Percentiles rank a stretch among this genome's conserved stretches.
These are phyloP conservation scores for Tubosaeta brunneosetosa DNA, from an alignment of 768 basidiomycete genomes.

Conservation along the genomic window DNA sequence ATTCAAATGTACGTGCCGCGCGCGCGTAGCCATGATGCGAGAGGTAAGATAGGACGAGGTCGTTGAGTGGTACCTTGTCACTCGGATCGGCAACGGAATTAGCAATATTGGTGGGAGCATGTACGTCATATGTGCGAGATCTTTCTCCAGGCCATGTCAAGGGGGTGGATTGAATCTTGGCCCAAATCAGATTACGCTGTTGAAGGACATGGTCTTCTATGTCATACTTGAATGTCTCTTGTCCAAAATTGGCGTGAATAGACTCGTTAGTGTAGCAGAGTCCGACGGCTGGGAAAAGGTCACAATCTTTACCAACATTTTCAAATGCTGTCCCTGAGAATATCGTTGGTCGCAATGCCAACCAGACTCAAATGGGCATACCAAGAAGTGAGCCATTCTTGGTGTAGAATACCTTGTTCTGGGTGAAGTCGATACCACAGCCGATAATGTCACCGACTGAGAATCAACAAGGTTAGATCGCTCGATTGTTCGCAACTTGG, in stretches of 20 bases:
- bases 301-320: constrained; percentile 57
- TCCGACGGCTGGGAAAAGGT: constrained; percentile 85
- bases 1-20: constrained; percentile 64
- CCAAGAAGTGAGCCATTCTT: constrained; percentile 78
- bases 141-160: constrained; percentile 41
- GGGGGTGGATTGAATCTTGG: constrained; percentile 54
- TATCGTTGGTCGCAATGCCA: constrained; percentile 10
- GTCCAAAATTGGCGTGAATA: constrained; percentile 85
- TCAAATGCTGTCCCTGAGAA: constrained; percentile 63
- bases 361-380: constrained; percentile 21
- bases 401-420: constrained; percentile 79
- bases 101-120: constrained; percentile 1
- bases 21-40: constrained; percentile 80
- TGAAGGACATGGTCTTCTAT: constrained; percentile 83
- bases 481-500: not conserved
- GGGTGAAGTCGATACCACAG: constrained; percentile 88
- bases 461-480: constrained; percentile 4
- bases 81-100: constrained; percentile 39
- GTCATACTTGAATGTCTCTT: constrained; percentile 81
- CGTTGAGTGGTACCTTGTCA: constrained; percentile 57
- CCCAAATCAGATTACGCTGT: constrained; percentile 62
- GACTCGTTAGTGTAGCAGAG: constrained; percentile 76
- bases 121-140: constrained; percentile 6
- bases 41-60: constrained; percentile 75
- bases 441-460: constrained; percentile 85